These are phyloP conservation scores for Malassezia cuniculi DNA, from an alignment of 1,284 basidiomycete species.

Conservation along the genomic window DNA sequence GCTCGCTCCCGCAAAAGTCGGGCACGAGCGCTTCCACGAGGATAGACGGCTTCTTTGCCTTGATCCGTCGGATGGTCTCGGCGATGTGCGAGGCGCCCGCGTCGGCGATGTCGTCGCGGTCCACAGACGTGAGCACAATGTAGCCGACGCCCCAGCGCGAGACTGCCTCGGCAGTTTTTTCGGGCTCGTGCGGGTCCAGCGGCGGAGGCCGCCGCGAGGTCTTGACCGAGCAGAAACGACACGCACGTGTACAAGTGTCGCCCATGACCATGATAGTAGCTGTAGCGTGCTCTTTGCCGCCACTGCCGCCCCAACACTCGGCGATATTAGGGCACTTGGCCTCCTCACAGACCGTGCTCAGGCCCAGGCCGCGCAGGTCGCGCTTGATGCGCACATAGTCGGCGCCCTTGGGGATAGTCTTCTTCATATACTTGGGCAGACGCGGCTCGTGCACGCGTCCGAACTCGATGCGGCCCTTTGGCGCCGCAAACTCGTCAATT, in stretches of 20 bases:
- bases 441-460: constrained; percentile 48
- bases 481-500: constrained; percentile 29
- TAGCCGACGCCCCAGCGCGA: constrained; percentile 96
- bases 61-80: constrained; percentile 83
- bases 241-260: constrained; percentile 96
- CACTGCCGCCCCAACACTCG: constrained; percentile 88
- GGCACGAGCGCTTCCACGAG: constrained; percentile 93
- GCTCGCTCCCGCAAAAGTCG: constrained; percentile 71
- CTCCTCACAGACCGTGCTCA: constrained; percentile 97
- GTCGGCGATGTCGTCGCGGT: constrained; percentile 86
- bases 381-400: constrained; percentile 88
- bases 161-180: constrained; percentile 96
- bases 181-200: constrained; percentile 88
- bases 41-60: constrained; percentile 82
- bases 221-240: constrained; percentile 94
- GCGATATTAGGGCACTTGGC: constrained; percentile 98
- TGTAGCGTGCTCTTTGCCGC: constrained; percentile 68
- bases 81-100: constrained; percentile 89
- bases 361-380: constrained; percentile 74
- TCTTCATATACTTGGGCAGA: constrained; percentile 82
- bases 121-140: constrained; percentile 91
- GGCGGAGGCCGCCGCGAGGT: constrained; percentile 77
- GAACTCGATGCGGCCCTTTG: constrained; percentile 20
- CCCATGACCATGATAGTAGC: constrained; percentile 95
- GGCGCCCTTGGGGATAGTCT: constrained; percentile 62